Evolutionary conservation across 176 grass and related monocot genomes (phyloP).

Genomic region (Musa acuminata): DNA sequence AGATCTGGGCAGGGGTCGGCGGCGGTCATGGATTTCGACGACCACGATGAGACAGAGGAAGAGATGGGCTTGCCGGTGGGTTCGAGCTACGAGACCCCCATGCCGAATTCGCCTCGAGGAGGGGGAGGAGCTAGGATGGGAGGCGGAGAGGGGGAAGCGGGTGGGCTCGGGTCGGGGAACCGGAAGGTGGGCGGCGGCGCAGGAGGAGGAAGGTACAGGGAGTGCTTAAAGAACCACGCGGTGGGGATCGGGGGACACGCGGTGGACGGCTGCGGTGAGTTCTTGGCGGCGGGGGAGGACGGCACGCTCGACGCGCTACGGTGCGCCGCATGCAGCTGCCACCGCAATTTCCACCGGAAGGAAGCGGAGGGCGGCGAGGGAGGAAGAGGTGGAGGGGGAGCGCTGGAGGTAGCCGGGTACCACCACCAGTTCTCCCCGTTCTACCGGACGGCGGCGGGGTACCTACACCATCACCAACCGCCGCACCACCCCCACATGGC

Average conservation of each 20-base stretch:
- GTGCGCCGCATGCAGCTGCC: constrained; percentile 81
- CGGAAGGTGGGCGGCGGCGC: constrained; percentile 5
- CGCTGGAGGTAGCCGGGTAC: neutral
- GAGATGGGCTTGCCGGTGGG: constrained; percentile 39
- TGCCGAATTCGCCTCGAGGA: neutral
- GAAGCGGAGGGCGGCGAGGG: constrained; percentile 5
- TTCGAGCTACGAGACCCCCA: constrained; percentile 42
- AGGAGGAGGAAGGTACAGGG: constrained; percentile 41
- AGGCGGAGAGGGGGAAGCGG: neutral
- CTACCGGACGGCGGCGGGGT: constrained; percentile 1
- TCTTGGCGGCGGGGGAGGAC: constrained; percentile 65
- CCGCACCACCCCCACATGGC: neutral
- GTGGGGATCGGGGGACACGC: constrained; percentile 65
- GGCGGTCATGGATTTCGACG: constrained; percentile 53
- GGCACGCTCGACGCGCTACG: constrained; percentile 63
- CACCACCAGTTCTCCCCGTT: neutral
- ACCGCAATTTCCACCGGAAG: constrained; percentile 83
- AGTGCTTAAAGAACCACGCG: constrained; percentile 91
- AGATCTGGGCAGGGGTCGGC: constrained; percentile 1
- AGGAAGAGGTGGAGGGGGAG: constrained; percentile 9
- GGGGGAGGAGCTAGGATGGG: constrained; percentile 1
- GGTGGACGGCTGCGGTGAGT: constrained; percentile 83
- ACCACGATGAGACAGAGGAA: constrained; percentile 39
- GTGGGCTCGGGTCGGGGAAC: constrained; percentile 7
- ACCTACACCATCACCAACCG: neutral